Base-by-base conservation (phyloP, 305 asterid genomes). In the Rubia balearica region DNA sequence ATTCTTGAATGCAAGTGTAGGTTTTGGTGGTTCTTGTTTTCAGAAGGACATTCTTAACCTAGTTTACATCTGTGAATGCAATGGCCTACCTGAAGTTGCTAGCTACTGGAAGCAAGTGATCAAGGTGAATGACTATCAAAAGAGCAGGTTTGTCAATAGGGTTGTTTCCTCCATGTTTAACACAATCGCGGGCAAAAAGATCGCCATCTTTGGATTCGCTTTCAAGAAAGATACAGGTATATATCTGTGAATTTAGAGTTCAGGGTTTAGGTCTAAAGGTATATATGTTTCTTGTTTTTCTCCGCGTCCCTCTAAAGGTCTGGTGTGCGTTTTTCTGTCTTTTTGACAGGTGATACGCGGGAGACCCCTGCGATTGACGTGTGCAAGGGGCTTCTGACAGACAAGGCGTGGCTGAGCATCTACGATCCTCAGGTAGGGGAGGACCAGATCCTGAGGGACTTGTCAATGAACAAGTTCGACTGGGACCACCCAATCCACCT, bases 341-440 rank as follows among this genome's bases (percentile, higher is more conserved):
- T n/a, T 13, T 49, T 49, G 56, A 8, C 79, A 10, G 79, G 79
- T 17, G 82, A 78, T 14, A 74, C 82, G 1, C 56, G 82, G 55
- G 79, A 78, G 74, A 78, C 79, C 19, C 82, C 82, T 0, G 82
- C 82, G 5, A 75, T 75, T 68, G 82, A 78, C 71, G 82, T 78
- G 33, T 78, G 82, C 77, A 68, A 68, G 55, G 82, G 82, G 42
- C 55, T 78, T 7, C 33, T 78, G 16, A 62, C 65, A 16, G 82
- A 78, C 51, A 75, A 78, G n/a, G 82, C 82, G 41, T 57, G 22
- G 7, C 40, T 78, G 14, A 75, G 82, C 74, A 78, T 78, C 65
- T 78, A 78, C 10, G 82, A 75, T 33, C 82, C 79, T 11, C 82
- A 78, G 56, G 82, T 78, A 21, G 68, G 38, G 30, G 77, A 62